These are phyloP conservation scores for Ormosia emarginata DNA, from an alignment of 306 rosid genomes.

Conservation along the genomic window DNA sequence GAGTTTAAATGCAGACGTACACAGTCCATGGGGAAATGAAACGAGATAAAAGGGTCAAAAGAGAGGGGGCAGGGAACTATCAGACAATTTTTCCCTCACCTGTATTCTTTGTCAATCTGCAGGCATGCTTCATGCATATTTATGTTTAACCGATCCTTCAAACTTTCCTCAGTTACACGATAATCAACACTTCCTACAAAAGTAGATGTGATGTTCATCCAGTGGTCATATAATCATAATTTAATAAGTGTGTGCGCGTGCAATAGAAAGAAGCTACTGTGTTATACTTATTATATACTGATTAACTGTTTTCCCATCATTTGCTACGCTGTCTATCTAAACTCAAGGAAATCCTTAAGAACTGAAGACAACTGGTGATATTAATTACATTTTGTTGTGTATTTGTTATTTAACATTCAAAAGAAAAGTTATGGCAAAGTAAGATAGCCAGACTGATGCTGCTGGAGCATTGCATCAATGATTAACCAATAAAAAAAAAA, in stretches of 20 bases:
- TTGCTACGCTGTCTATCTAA: background rate
- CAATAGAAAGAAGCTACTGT: background rate
- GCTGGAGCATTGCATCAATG: conserved; percentile 6
- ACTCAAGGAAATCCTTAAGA: background rate
- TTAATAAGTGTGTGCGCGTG: background rate
- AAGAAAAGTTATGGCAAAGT: background rate
- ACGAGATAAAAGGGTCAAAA: background rate
- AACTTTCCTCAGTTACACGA: conserved; percentile 50
- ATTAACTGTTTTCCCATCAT: background rate
- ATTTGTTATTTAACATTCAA: background rate
- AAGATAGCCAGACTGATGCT: background rate
- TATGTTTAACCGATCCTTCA: conserved; percentile 49
- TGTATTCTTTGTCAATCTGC: conserved; percentile 55
- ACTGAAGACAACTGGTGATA: background rate
- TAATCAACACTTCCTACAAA: conserved; percentile 41
- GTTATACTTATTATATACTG: background rate
- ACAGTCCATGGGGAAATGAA: background rate
- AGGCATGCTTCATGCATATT: conserved; percentile 56
- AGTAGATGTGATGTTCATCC: too few species aligned
- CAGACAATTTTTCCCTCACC: conserved; percentile 28
- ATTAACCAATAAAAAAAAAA: background rate
- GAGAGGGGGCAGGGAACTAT: background rate
- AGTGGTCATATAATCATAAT: background rate
- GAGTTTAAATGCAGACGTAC: background rate
- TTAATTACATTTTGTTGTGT: background rate